Base-by-base conservation (phyloP, 2,329 filamentous ascomycete species). In the Macrophomina pseudophaseolina region DNA sequence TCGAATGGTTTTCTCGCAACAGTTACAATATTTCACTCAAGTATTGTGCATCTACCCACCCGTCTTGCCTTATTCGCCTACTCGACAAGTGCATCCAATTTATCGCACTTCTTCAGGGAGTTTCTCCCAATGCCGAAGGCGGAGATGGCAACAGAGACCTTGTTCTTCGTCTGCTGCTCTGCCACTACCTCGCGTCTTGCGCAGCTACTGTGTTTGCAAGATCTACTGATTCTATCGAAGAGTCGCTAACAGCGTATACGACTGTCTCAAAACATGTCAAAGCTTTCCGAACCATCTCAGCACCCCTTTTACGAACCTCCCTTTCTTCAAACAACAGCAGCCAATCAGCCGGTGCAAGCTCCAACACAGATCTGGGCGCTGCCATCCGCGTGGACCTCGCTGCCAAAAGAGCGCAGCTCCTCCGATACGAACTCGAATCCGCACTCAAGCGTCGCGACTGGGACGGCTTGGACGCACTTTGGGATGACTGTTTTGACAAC, bases 1-100 rank as follows among this genome's bases (percentile, higher is more conserved):
- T 96, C 3, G 86, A 94, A 70, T 97, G 93, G 93, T 94, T 97
- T 74, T 90, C 89, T 44, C 89, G 89, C 69, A 94, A 91, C 69
- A 85, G 90, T 1, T 97, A 96, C 80, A 96, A 95, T 70, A 76
- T 93, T 6, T 89, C 88, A 0, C 78, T 94, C 4, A 87, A 88
- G 68, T 82, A 89, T 67, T 85, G 84, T 70, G 82, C 83, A 1
- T 80, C 85, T 0, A 89, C 90, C 83, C 75, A 85, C 30, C 81
- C 88, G 1, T 74, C 76, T 5, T 77, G 83, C 58, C 80, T 90
- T 0, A 74, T 89, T 3, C 81, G 85, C 3, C 82, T 97, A 30
- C 70, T 87, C 4, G 69, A 75, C 7, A 73, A 76, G 30, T 85
- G 83, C 70, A 75, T 75, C 2, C 66, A 81, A 79, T 79, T 85